Percentiles rank a stretch among this genome's conserved stretches.
These are phyloP conservation scores for Pyrenochaeta sp. DNA, from an alignment of 2,329 filamentous ascomycete genomes.

Conservation along the genomic window DNA sequence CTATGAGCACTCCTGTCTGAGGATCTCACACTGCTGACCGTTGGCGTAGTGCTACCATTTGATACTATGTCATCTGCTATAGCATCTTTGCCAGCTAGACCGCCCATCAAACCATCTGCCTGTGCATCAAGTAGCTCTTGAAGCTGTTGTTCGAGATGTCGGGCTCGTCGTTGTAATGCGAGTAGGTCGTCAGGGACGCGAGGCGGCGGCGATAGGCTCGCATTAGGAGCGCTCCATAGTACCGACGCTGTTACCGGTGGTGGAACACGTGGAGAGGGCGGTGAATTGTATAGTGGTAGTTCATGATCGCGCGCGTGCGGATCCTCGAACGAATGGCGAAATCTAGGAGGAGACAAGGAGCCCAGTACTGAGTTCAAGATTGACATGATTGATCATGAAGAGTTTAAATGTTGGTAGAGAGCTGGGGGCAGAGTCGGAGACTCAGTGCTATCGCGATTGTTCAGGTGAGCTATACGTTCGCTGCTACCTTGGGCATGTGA, in stretches of 20 bases:
- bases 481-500: slow-evolving; percentile 20
- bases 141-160: slow-evolving; percentile 64
- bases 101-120: slow-evolving; percentile 64
- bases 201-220: slow-evolving; percentile 33
- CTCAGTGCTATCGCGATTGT: slow-evolving; percentile 19
- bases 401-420: not conserved
- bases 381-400: slow-evolving; percentile 33
- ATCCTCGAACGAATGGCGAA: slow-evolving; percentile 47
- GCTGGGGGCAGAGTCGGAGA: slow-evolving; percentile 5
- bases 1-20: slow-evolving; percentile 34
- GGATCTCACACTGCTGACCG: slow-evolving; percentile 50
- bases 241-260: slow-evolving; percentile 44
- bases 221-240: slow-evolving; percentile 39
- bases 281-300: slow-evolving; percentile 43
- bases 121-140: slow-evolving; percentile 69
- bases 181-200: slow-evolving; percentile 54
- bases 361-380: slow-evolving; percentile 48
- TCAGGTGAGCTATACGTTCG: slow-evolving; percentile 27
- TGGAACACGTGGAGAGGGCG: slow-evolving; percentile 44
- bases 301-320: slow-evolving; percentile 45
- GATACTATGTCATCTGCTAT: slow-evolving; percentile 55
- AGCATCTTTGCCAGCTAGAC: slow-evolving; percentile 49
- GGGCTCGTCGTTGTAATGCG: slow-evolving; percentile 61
- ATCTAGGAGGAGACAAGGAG: slow-evolving; percentile 44
- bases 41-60: slow-evolving; percentile 60